Percentiles rank a stretch among this genome's conserved stretches.
These are phyloP conservation scores for Hypoxylon sp. DNA, from an alignment of 2,329 filamentous ascomycete genomes.

Conservation along the genomic window DNA sequence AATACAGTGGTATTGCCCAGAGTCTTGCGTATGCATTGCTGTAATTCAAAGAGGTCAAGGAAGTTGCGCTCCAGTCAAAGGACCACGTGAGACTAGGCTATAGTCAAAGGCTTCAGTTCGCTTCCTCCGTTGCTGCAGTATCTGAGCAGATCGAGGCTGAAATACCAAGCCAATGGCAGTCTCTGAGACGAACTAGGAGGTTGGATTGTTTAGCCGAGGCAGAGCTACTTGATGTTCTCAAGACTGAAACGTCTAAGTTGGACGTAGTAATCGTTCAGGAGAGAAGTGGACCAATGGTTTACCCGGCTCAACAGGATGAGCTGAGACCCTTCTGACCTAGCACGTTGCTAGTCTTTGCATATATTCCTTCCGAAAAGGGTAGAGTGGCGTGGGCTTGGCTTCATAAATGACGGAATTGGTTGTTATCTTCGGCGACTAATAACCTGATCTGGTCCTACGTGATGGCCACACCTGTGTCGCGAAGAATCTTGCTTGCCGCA, in stretches of 20 bases:
- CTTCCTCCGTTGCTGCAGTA: slow-evolving; percentile 20
- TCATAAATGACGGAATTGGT: slow-evolving; percentile 14
- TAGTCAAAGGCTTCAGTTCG: slow-evolving; percentile 10
- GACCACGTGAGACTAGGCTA: neutral
- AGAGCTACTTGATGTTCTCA: neutral
- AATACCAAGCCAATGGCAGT: neutral
- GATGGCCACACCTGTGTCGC: neutral
- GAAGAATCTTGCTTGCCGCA: neutral
- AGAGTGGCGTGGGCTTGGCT: slow-evolving; percentile 1
- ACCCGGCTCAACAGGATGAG: slow-evolving; percentile 19
- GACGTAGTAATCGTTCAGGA: slow-evolving; percentile 1
- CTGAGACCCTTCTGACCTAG: slow-evolving; percentile 14
- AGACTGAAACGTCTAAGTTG: neutral
- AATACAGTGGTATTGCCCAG: slow-evolving; percentile 7
- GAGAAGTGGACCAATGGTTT: slow-evolving; percentile 24
- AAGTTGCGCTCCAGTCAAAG: neutral
- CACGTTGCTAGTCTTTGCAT: neutral
- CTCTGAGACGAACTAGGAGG: neutral
- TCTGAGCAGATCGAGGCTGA: neutral
- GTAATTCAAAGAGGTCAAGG: neutral
- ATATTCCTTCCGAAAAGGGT: slow-evolving; percentile 19
- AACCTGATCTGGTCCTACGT: neutral
- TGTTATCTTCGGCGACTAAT: neutral
- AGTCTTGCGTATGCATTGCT: slow-evolving; percentile 4
- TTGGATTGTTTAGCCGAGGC: neutral